Evolutionary conservation across 2,329 filamentous ascomycete genomes (phyloP).

Genomic region (Colletotrichum limetticola): DNA sequence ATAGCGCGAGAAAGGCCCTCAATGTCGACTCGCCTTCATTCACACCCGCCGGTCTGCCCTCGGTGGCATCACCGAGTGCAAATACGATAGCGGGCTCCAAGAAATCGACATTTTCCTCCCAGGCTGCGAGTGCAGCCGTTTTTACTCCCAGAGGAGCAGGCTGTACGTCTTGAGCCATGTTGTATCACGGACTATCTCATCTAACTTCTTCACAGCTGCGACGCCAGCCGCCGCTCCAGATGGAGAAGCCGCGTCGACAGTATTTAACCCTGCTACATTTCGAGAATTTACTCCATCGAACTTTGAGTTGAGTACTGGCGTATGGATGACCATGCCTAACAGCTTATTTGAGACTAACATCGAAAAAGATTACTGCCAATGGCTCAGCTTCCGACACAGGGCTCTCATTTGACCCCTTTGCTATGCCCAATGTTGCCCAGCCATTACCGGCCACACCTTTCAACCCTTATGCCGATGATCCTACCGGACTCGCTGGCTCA

Average conservation of each 20-base stretch:
- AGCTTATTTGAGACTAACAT: not conserved
- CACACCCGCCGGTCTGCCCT: conserved; percentile 70
- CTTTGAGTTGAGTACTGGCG: conserved; percentile 63
- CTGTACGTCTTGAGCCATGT: conserved; percentile 43
- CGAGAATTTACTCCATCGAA: conserved; percentile 69
- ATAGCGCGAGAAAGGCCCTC: conserved; percentile 76
- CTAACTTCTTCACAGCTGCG: conserved; percentile 20
- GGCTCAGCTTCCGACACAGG: conserved; percentile 60
- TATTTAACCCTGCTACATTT: conserved; percentile 67
- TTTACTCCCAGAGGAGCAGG: conserved; percentile 78
- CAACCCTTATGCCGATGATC: conserved; percentile 84
- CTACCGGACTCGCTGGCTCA: conserved; percentile 64
- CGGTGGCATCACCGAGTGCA: conserved; percentile 37
- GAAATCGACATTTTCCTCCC: conserved; percentile 84
- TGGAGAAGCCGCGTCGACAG: conserved; percentile 47
- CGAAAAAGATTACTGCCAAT: conserved; percentile 53
- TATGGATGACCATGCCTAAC: conserved; percentile 44
- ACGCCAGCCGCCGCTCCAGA: conserved; percentile 44
- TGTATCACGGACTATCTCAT: not conserved
- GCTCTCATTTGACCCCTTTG: conserved; percentile 72
- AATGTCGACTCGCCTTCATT: conserved; percentile 98
- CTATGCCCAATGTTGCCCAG: conserved; percentile 66
- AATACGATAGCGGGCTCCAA: conserved; percentile 59
- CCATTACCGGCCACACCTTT: conserved; percentile 63
- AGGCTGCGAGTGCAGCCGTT: conserved; percentile 87